These are phyloP conservation scores for Ceratocystis colombiana DNA, from an alignment of 2,329 filamentous ascomycete genomes.

Conservation along the genomic window DNA sequence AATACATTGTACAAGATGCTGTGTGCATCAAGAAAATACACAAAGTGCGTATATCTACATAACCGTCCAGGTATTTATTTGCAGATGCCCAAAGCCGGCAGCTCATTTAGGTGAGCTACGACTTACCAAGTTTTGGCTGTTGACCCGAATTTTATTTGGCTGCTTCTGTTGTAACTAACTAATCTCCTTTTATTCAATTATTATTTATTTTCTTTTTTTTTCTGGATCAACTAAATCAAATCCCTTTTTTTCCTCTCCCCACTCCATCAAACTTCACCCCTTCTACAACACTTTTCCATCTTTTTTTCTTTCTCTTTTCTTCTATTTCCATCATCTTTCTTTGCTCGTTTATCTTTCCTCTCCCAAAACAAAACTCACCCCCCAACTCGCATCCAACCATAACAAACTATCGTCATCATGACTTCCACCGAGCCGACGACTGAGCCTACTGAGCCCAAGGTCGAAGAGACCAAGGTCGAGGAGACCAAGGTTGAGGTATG, in stretches of 20 bases:
- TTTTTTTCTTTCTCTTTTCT: not conserved
- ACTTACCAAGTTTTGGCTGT: not conserved
- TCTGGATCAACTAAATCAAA: not conserved
- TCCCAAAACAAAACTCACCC: not conserved
- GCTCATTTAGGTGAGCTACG: not conserved
- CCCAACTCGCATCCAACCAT: not conserved
- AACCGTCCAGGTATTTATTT: not conserved
- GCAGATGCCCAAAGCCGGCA: not conserved
- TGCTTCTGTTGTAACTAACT: not conserved
- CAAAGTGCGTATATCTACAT: not conserved
- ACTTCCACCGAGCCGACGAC: constrained; percentile 41
- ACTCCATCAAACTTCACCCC: constrained; percentile 5
- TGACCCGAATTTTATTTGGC: not conserved
- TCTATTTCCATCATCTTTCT: constrained; percentile 1
- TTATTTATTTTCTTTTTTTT: constrained; percentile 1
- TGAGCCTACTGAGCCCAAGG: constrained; percentile 41
- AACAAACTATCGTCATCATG: constrained; percentile 33
- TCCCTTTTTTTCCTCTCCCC: constrained; percentile 15
- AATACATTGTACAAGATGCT: not conserved
- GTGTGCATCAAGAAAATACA: not conserved
- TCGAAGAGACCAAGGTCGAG: constrained; percentile 28
- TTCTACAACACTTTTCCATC: constrained; percentile 10
- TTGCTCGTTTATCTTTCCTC: not conserved
- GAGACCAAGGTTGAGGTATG: constrained; percentile 28
- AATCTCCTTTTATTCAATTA: not conserved